Evolutionary conservation across 306 rosid genomes (phyloP), one percentile per base, ranked within the genome.

Genomic region (Ormosia semicastrata): DNA sequence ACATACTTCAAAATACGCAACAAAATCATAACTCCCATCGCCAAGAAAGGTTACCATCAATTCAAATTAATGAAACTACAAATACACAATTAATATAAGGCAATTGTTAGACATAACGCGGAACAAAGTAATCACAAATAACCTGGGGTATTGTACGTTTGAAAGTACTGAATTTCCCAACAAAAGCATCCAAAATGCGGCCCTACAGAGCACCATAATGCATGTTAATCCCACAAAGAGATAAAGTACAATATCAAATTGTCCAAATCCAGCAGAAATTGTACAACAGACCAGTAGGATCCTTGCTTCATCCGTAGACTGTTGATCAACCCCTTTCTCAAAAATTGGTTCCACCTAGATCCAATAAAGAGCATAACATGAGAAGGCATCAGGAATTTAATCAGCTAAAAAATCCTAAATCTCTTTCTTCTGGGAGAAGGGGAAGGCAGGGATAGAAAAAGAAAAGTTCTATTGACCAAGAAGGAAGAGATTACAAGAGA

Each of bases 121-220:
- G 47, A 76, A 78, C 81, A 58, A 58, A 58, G 33, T 30, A 64
- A 63, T 43, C 34, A 47, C 40, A 50, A 78, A 70, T 58, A 86
- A 96, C 99, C 99, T 93, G 99, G 40, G 99, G 99, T 77, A 96
- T 96, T 30, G 97, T 92, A 33, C 92, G 94, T 88, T 94, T 93
- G 88, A 96, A 96, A 78, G 98, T 93, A 90, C 94, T 91, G 80
- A 96, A 93, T 70, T 96, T 96, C 79, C 99, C 99, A 82, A 96
- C 98, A 81, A 96, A 96, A 80, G 99, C 97, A 78, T 96, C 99
- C 82, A 96, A 77, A 88, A 96, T 96, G 74, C 95, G 97, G 75
- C 98, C 97, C 99, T 96, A 81, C 82, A 85, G 76, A 84, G 36
- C 66, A 66, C 84, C 46, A 73, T 10, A n/a, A 30, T 14, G 54